phyloP scores from a whole-genome alignment of 495 filamentous ascomycete species.

The Penicillium coffeae region DNA sequence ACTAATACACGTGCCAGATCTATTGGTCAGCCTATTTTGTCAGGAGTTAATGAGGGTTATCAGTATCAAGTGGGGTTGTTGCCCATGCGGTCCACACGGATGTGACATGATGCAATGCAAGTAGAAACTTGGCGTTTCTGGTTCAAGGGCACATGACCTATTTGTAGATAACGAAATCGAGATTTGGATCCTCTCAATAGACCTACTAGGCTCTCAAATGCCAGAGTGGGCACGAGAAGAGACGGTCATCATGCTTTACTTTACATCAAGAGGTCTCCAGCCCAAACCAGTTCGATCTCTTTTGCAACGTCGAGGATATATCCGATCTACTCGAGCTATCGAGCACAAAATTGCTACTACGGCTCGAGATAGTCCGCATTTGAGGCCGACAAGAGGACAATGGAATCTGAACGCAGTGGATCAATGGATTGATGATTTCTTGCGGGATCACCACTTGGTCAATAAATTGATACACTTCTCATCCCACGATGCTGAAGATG shows the following conservation, averaged over 20 bases:
- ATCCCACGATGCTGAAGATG: neutral
- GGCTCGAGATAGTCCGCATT: neutral
- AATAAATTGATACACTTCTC: neutral
- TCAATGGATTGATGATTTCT: neutral
- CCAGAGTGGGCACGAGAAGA: neutral
- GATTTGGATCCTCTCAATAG: no score
- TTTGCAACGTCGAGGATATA: neutral
- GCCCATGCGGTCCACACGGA: neutral
- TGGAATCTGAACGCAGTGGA: conserved; percentile 1
- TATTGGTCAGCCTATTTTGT: neutral
- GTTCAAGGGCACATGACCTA: neutral
- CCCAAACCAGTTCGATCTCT: neutral
- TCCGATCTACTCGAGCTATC: neutral
- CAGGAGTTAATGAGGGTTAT: neutral
- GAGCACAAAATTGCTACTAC: neutral
- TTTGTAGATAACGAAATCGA: no score
- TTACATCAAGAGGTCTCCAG: neutral
- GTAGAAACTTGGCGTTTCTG: neutral
- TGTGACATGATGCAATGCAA: neutral
- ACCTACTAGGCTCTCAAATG: neutral
- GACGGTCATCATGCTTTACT: neutral
- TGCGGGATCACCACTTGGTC: neutral
- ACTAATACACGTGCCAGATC: neutral
- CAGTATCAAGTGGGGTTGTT: neutral
- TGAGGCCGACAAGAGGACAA: neutral